A percentile compares a stretch with the other conserved stretches of the same genome.
phyloP scores from a whole-genome alignment of 805 yeast species.

The Candida nitratophila region DNA sequence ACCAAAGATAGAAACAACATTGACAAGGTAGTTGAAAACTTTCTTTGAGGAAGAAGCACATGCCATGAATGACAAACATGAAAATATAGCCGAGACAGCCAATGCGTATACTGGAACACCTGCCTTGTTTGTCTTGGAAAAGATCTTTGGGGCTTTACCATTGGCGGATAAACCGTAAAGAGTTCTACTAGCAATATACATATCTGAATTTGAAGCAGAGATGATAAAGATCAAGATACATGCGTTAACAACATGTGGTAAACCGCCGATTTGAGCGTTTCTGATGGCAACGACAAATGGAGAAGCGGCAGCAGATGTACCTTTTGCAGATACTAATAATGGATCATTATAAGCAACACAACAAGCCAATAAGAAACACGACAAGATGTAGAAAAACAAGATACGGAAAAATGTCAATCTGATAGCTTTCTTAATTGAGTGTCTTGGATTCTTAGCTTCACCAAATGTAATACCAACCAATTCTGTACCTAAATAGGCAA shows the following conservation, averaged over 20 bases:
- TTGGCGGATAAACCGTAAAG: conserved; percentile 65
- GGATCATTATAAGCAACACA: conserved; percentile 48
- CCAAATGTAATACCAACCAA: conserved; percentile 41
- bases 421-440: conserved; percentile 45
- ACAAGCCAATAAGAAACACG: conserved; percentile 49
- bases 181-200: conserved; percentile 72
- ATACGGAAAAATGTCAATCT: conserved; percentile 49
- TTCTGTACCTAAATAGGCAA: conserved; percentile 46
- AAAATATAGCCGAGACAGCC: conserved; percentile 42
- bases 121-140: conserved; percentile 54
- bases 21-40: conserved; percentile 64
- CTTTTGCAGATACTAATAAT: conserved; percentile 35
- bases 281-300: conserved; percentile 82
- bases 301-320: conserved; percentile 63
- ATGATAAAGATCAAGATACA: conserved; percentile 71
- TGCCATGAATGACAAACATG: conserved; percentile 65
- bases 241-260: conserved; percentile 73
- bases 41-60: conserved; percentile 48
- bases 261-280: conserved; percentile 53
- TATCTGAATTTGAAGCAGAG: conserved; percentile 76
- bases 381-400: conserved; percentile 42
- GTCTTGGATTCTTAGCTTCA: conserved; percentile 42
- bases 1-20: conserved; percentile 71
- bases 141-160: conserved; percentile 66
- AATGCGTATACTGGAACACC: conserved; percentile 69